Percentiles rank a stretch among this genome's conserved stretches.
These are phyloP conservation scores for Metschnikowia cerradonensis DNA, from an alignment of 805 yeast genomes.

Conservation along the genomic window DNA sequence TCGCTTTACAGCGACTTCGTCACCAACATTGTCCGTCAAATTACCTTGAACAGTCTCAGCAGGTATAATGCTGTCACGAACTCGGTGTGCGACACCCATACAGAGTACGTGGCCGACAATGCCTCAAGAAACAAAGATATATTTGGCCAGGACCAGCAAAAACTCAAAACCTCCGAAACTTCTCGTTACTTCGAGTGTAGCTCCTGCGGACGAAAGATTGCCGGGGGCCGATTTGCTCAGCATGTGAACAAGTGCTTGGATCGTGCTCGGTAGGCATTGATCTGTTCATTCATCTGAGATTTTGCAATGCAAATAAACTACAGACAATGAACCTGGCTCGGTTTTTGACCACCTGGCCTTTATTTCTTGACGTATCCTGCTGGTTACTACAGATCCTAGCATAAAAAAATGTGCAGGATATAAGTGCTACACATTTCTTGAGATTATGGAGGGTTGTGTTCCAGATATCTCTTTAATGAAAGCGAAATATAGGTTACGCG, in stretches of 20 bases:
- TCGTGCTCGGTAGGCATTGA: slow-evolving; percentile 45
- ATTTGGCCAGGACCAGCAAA: slow-evolving; percentile 47
- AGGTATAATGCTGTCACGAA: slow-evolving; percentile 4
- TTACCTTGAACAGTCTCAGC: slow-evolving; percentile 12
- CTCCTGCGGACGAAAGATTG: slow-evolving; percentile 80
- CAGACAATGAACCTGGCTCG: neutral
- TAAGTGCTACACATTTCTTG: neutral
- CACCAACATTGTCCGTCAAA: slow-evolving; percentile 29
- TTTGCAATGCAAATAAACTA: neutral
- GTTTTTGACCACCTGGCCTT: neutral
- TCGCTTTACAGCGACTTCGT: slow-evolving; percentile 35
- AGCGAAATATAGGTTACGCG: neutral
- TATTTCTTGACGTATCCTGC: neutral
- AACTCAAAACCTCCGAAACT: slow-evolving; percentile 42
- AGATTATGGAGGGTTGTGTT: neutral
- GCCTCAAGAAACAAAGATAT: slow-evolving; percentile 33
- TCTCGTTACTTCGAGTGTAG: slow-evolving; percentile 68
- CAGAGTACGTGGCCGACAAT: neutral
- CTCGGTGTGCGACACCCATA: slow-evolving; percentile 1
- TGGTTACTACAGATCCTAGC: neutral
- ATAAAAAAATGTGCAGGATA: neutral
- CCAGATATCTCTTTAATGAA: neutral
- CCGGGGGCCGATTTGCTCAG: slow-evolving; percentile 89
- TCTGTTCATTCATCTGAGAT: neutral
- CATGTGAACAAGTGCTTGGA: slow-evolving; percentile 88